phyloP scores from a whole-genome alignment of 2,329 filamentous ascomycete genomes.

The Diaporthe amygdali region DNA sequence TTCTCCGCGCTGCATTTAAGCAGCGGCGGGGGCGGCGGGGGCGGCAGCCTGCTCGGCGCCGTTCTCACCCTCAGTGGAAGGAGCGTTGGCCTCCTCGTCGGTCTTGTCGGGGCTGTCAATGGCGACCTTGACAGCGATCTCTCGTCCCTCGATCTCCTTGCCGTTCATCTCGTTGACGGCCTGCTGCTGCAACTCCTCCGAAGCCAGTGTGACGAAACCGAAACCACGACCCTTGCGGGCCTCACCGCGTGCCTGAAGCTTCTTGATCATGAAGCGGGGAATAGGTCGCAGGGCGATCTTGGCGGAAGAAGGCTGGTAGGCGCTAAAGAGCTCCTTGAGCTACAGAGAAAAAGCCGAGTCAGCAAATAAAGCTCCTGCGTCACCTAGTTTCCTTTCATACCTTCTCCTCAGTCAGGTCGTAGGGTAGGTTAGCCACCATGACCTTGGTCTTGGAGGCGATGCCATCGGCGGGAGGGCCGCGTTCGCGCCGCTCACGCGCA shows the following conservation, averaged over 20 bases:
- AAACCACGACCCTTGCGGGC: constrained; percentile 99
- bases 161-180: constrained; percentile 98
- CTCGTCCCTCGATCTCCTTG: constrained; percentile 97
- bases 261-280: constrained; percentile 99
- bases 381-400: constrained; percentile 53
- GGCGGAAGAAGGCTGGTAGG: constrained; percentile 89
- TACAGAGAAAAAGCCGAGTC: constrained; percentile 43
- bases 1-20: constrained; percentile 32
- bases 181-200: constrained; percentile 96
- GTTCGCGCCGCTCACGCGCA: constrained; percentile 73
- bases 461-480: constrained; percentile 95
- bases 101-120: constrained; percentile 99
- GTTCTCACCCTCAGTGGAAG: constrained; percentile 46
- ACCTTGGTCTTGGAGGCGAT: constrained; percentile 99
- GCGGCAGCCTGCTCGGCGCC: constrained; percentile 42
- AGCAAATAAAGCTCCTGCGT: neutral
- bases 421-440: constrained; percentile 99
- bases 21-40: constrained; percentile 32
- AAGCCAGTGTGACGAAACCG: constrained; percentile 94
- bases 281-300: constrained; percentile 99
- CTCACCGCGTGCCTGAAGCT: constrained; percentile 97
- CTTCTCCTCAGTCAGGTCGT: constrained; percentile 97
- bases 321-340: constrained; percentile 97
- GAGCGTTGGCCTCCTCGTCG: constrained; percentile 77
- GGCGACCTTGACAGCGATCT: constrained; percentile 99